Evolutionary conservation across 108 stramenopile species (phyloP), one percentile per base, ranked within the genome.

Genomic region (Aurantiochytrium sp.): DNA sequence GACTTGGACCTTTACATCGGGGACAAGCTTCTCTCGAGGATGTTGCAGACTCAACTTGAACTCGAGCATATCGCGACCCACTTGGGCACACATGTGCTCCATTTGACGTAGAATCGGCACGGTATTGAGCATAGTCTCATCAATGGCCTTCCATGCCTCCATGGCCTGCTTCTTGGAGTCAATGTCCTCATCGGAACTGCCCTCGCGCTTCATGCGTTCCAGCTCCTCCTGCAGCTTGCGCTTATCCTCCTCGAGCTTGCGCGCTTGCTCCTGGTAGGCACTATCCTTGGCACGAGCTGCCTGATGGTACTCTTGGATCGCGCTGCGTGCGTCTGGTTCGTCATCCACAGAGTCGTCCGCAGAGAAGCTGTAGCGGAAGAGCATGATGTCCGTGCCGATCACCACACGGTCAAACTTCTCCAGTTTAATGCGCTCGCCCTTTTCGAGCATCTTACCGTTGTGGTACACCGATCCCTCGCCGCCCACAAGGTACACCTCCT

Each of bases 41-140:
- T 90, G 83, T 90, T 92, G 91, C 47, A 93, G 93, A 14, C 87
- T 90, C 5, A 92, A 58, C 58, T 94, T 93, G 71, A 94, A 94
- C 5, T 88, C 89, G 19, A 93, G 90, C 45, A 47, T 28, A 29
- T n/a, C 44, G 51, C 76, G 76, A 53, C 76, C 76, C 18, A 83
- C 87, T 28, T 58, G 55, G 23, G 87, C 25, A 59, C 55, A 87
- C 58, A 87, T 87, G 51, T 83, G 49, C 49, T 83, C 51, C 76
- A 83, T 83, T 53, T 87, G 55, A 29, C 87, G 55, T 6, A 58
- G 55, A 59, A 87, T 59, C 35, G 76, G 76, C 8, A 87, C 58
- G 25, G 25, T 58, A n/a, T 87, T 43, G 29, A 87, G 55, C 87
- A 59, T 87, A 4, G 76, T 83, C 51, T 83, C 76, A 23, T 83